phyloP scores from a whole-genome alignment of 257 asterid species.

The Scutellaria minor region DNA sequence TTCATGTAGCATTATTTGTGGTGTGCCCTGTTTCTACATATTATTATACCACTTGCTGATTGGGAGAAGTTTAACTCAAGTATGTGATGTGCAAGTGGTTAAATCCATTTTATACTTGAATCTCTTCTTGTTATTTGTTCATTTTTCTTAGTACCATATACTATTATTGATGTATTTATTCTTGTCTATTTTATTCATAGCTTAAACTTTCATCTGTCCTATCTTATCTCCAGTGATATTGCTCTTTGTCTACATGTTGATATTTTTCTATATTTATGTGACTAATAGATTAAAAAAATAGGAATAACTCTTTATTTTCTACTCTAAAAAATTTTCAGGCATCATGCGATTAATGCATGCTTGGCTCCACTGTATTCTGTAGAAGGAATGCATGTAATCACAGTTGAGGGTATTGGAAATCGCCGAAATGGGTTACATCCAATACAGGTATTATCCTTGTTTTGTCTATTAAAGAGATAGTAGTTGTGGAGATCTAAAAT shows the following conservation, averaged over 20 bases:
- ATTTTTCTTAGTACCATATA: not conserved
- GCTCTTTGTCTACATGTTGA: conserved; percentile 1
- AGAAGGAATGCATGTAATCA: conserved; percentile 97
- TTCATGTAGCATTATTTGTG: not conserved
- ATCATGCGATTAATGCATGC: conserved; percentile 86
- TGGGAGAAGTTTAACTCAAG: not conserved
- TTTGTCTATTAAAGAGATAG: conserved; percentile 11
- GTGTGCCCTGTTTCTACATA: conserved; percentile 1
- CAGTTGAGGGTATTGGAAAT: conserved; percentile 94
- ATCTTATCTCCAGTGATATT: conserved; percentile 20
- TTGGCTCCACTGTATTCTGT: conserved; percentile 96
- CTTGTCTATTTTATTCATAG: conserved; percentile 6
- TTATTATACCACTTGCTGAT: conserved; percentile 12
- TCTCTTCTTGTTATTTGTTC: conserved; percentile 4
- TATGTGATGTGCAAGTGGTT: not conserved
- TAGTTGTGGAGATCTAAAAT: conserved; percentile 22
- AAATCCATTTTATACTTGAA: not conserved
- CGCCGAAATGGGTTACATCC: conserved; percentile 87
- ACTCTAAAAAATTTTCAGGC: conserved; percentile 55
- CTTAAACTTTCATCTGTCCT: not conserved
- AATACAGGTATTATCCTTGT: conserved; percentile 65
- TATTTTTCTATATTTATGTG: conserved; percentile 21
- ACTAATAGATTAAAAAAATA: conserved; percentile 1
- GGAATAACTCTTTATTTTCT: conserved; percentile 19
- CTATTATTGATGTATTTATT: not conserved